Base-by-base conservation (phyloP, 441 rosid species). In the Geranium incanum region DNA sequence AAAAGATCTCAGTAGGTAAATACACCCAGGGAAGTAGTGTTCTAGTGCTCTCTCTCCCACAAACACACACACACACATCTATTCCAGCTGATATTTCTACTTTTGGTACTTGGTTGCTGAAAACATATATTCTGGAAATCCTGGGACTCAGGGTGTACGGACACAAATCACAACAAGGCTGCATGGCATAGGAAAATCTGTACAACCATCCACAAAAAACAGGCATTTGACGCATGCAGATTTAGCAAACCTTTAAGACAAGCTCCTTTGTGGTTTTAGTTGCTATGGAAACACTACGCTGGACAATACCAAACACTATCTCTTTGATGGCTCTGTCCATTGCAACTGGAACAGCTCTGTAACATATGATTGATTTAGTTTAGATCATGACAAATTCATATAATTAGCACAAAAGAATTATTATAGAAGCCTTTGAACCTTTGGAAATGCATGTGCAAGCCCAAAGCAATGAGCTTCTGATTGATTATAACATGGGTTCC, bases 241-340 rank as follows among this genome's bases (percentile, higher is more conserved):
- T 9, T 2, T 15, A 68, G 8, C 64, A 9, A 60, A 92, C 98
- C 98, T 95, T 95, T 70, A 95, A 79, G 75, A 95, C 98, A 78
- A 95, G 98, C 79, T 95, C 99, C 79, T 95, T 95, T 59, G 98
- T 93, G 57, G 99, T 95, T 79, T 93, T 98, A 71, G 97, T 91
- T 68, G 99, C 98, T 80, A 95, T 91, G 48, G 97, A 91, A 80
- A 93, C 97, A 81, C 99, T 93, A 70, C 97, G 93, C 80, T 95
- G 98, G 84, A 93, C 97, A 79, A 93, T 93, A 74, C 94, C 87
- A 74, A 89, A 71, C 70, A 95, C 97, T 63, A 90, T 93, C 79
- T 95, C 99, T 74, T 90, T 96, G 80, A 96, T 86, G 66, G 99
- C 99, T 82, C 97, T 86, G 75, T 95, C 98, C 92, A 93, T 93